A percentile compares a stretch with the other conserved stretches of the same genome.
These are phyloP conservation scores for Phytophthora idaei DNA, from an alignment of 352 stramenopile species.

Conservation along the genomic window DNA sequence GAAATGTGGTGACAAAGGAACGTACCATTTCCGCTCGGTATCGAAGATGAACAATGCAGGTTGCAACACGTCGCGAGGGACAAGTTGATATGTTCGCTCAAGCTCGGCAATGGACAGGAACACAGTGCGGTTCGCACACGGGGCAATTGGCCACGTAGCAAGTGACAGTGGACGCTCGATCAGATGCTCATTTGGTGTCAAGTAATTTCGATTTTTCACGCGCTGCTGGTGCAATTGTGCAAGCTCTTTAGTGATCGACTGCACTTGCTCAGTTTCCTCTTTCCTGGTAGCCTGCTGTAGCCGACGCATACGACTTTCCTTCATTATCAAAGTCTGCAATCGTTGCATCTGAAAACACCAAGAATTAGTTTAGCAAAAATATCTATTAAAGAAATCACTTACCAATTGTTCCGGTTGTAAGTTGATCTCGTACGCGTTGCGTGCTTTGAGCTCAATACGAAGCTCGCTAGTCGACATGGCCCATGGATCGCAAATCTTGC, in stretches of 20 bases:
- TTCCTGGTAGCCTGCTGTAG: slow-evolving; percentile 69
- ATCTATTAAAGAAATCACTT: background rate
- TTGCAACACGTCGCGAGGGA: slow-evolving; percentile 71
- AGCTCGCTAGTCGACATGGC: slow-evolving; percentile 83
- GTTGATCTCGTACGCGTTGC: slow-evolving; percentile 67
- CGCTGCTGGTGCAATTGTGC: slow-evolving; percentile 34
- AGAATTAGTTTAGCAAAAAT: background rate
- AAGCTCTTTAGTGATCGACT: slow-evolving; percentile 66
- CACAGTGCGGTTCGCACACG: slow-evolving; percentile 59
- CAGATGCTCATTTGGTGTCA: slow-evolving; percentile 22
- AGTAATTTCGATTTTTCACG: slow-evolving; percentile 19
- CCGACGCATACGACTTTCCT: slow-evolving; percentile 67
- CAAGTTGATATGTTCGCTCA: slow-evolving; percentile 62
- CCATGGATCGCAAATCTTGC: slow-evolving; percentile 71
- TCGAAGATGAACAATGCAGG: slow-evolving; percentile 72
- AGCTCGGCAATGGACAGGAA: slow-evolving; percentile 77
- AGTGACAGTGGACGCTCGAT: slow-evolving; percentile 51
- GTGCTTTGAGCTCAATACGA: slow-evolving; percentile 54
- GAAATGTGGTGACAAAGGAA: background rate
- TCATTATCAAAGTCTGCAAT: slow-evolving; percentile 62
- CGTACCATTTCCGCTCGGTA: slow-evolving; percentile 67
- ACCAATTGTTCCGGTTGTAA: slow-evolving; percentile 74
- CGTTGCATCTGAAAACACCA: slow-evolving; percentile 50
- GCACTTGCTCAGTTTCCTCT: slow-evolving; percentile 52
- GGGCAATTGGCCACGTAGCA: slow-evolving; percentile 55